A percentile compares a stretch with the other conserved stretches of the same genome.
Conservation (phyloP, 352 stramenopile genomes). For the Phytophthora brassicae region DNA sequence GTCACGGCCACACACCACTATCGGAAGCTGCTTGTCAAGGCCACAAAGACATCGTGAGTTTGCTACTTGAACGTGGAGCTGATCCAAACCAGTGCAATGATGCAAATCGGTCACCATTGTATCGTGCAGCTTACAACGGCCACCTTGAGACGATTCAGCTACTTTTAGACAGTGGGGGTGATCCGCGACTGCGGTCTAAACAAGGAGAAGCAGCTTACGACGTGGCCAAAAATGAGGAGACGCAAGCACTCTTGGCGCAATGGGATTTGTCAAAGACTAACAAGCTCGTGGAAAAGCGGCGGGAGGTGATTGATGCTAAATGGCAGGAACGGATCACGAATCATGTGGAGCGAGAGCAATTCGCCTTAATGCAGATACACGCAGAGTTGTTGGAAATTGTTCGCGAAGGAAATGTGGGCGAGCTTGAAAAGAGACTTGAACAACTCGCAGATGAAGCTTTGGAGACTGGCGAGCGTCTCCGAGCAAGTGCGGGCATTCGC, state of each 20-base stretch:
- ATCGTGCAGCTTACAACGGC: constrained; percentile 86
- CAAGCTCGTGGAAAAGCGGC: constrained; percentile 59
- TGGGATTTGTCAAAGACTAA: constrained; percentile 82
- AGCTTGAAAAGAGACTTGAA: constrained; percentile 60
- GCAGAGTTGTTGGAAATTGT: constrained; percentile 69
- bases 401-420: constrained; percentile 42
- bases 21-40: constrained; percentile 88
- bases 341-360: constrained; percentile 83
- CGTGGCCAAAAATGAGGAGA: constrained; percentile 78
- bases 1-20: constrained; percentile 82
- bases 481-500: constrained; percentile 70
- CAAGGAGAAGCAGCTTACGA: constrained; percentile 85
- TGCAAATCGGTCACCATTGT: constrained; percentile 78
- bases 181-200: constrained; percentile 70
- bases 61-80: constrained; percentile 74
- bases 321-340: constrained; percentile 85
- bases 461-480: constrained; percentile 53
- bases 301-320: constrained; percentile 71
- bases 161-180: constrained; percentile 69
- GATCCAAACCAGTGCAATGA: constrained; percentile 90
- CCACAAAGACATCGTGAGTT: constrained; percentile 61
- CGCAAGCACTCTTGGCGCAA: constrained; percentile 51
- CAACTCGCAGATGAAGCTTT: constrained; percentile 76
- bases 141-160: constrained; percentile 67
- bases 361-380: constrained; percentile 82